Evolutionary conservation across 352 stramenopile genomes (phyloP).

Genomic region (Blastocystis sp.): DNA sequence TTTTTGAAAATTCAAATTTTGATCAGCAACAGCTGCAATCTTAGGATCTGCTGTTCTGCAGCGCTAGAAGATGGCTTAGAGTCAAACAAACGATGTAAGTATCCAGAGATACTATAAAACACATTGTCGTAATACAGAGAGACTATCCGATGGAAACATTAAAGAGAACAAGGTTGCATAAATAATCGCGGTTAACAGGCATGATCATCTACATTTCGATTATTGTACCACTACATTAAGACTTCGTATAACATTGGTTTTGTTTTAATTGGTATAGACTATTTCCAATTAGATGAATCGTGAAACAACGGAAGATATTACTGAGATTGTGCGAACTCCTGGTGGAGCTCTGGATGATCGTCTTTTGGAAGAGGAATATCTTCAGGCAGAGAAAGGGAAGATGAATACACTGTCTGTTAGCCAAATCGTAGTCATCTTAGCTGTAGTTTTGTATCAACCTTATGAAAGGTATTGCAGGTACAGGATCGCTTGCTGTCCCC

Average conservation of each 20-base stretch:
- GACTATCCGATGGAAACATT: too few species aligned
- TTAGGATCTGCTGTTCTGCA: too few species aligned
- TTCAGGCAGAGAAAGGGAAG: slow-evolving; percentile 36
- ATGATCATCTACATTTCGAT: not conserved
- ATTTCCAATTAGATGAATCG: not conserved
- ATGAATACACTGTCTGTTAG: slow-evolving; percentile 40
- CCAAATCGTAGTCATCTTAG: not conserved
- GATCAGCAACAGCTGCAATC: too few species aligned
- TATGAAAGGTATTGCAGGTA: slow-evolving; percentile 60
- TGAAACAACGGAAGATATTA: not conserved
- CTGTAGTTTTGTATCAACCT: slow-evolving; percentile 51
- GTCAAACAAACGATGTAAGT: too few species aligned
- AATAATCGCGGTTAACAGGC: not conserved
- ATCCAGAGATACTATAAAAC: too few species aligned
- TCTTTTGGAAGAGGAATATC: slow-evolving; percentile 48
- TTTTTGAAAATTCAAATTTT: too few species aligned
- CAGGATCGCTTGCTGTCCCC: slow-evolving; percentile 21
- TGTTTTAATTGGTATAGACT: not conserved
- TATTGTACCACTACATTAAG: not conserved
- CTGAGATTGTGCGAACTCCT: not conserved
- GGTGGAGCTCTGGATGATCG: slow-evolving; percentile 33
- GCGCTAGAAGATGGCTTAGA: too few species aligned
- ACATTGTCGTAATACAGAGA: too few species aligned
- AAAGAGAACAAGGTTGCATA: too few species aligned
- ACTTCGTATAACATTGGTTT: not conserved